Conservation (phyloP, 768 basidiomycete genomes). For the Boletus vinaceobasis region DNA sequence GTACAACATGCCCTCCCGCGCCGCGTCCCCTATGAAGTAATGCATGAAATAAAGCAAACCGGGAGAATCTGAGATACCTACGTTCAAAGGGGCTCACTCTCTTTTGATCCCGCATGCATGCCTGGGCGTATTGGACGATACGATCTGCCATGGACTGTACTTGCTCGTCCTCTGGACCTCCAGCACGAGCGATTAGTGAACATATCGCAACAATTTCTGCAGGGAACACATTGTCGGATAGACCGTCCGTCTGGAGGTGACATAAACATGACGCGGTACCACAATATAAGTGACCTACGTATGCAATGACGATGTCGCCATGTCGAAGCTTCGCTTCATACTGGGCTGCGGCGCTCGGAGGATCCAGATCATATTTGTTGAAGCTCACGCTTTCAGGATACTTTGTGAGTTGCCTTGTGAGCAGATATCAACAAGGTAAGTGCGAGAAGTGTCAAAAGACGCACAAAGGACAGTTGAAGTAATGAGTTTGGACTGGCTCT, state of each 20-base stretch:
- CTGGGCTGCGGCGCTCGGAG: slow-evolving; percentile 40
- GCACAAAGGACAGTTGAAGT: slow-evolving; percentile 34
- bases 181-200: slow-evolving; percentile 55
- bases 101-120: slow-evolving; percentile 65
- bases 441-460: slow-evolving; percentile 1
- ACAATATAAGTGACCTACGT: slow-evolving; percentile 31
- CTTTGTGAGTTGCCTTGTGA: slow-evolving; percentile 32
- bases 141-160: slow-evolving; percentile 72
- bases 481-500: slow-evolving; percentile 32
- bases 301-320: slow-evolving; percentile 51
- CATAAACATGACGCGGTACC: slow-evolving; percentile 3
- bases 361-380: slow-evolving; percentile 29
- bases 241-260: slow-evolving; percentile 46
- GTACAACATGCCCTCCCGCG: slow-evolving; percentile 60
- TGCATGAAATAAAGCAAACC: slow-evolving; percentile 2
- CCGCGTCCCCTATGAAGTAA: slow-evolving; percentile 50
- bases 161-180: slow-evolving; percentile 54
- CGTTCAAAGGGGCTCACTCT: slow-evolving; percentile 75
- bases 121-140: slow-evolving; percentile 63
- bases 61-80: slow-evolving; percentile 32
- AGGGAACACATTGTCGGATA: slow-evolving; percentile 60
- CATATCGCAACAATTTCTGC: slow-evolving; percentile 70
- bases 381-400: slow-evolving; percentile 28
- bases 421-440: neutral
- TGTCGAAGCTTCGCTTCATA: slow-evolving; percentile 48